A percentile compares a stretch with the other conserved stretches of the same genome.
Conservation (phyloP, 768 basidiomycete genomes). For the Tremella mesenterica region DNA sequence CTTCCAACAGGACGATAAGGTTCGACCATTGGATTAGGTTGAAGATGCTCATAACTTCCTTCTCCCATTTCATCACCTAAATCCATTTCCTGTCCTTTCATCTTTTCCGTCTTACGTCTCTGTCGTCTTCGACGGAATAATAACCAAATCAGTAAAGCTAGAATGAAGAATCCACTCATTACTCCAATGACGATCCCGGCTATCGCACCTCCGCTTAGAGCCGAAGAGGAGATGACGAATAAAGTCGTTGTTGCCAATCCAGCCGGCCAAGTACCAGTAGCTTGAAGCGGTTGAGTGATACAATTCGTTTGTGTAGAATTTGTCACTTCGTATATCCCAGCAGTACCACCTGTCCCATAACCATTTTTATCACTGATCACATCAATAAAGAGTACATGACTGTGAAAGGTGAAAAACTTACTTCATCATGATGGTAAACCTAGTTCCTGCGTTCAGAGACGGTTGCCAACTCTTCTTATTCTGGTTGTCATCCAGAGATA, state of each 20-base stretch:
- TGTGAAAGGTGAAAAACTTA: constrained; percentile 13
- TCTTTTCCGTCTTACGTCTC: neutral
- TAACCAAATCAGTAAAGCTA: constrained; percentile 16
- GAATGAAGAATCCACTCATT: constrained; percentile 10
- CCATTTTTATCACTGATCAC: constrained; percentile 13
- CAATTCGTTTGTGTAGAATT: constrained; percentile 12
- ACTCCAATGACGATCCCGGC: constrained; percentile 33
- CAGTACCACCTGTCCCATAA: constrained; percentile 29
- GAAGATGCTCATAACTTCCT: neutral
- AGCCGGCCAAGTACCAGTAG: constrained; percentile 25
- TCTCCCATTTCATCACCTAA: constrained; percentile 5
- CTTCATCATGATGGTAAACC: constrained; percentile 37
- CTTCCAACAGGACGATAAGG: constrained; percentile 18
- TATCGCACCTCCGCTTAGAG: constrained; percentile 19
- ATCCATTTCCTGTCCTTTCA: constrained; percentile 5
- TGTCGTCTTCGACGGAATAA: constrained; percentile 14
- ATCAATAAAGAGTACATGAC: constrained; percentile 5
- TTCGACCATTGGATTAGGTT: constrained; percentile 18
- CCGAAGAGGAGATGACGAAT: constrained; percentile 9
- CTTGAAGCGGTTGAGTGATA: neutral
- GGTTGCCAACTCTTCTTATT: constrained; percentile 19
- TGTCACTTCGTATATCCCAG: constrained; percentile 27
- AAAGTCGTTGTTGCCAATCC: constrained; percentile 23
- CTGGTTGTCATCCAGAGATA: constrained; percentile 9
- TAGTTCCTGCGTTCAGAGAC: constrained; percentile 26